Conservation (phyloP, 306 rosid genomes). For the Rosa lucieae region DNA sequence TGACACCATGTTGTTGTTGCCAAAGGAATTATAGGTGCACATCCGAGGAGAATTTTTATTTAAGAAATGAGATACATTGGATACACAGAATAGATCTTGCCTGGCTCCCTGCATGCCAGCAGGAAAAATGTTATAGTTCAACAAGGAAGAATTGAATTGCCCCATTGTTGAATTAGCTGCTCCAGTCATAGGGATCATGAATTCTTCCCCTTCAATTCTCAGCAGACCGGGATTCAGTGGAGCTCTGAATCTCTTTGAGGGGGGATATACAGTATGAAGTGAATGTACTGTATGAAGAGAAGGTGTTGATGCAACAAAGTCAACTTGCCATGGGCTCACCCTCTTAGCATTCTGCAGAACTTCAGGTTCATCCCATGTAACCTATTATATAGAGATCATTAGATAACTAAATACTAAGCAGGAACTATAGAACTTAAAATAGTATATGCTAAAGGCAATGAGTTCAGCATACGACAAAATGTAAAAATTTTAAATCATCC, state of each 20-base stretch:
- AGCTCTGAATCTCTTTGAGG: constrained; percentile 50
- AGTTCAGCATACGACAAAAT: not conserved
- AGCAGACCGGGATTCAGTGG: constrained; percentile 27
- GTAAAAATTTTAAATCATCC: not conserved
- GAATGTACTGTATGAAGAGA: constrained; percentile 25
- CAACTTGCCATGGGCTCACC: constrained; percentile 85
- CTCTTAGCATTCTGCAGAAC: constrained; percentile 49
- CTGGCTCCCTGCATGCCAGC: constrained; percentile 99
- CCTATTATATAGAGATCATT: constrained; percentile 36
- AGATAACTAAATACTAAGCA: not conserved
- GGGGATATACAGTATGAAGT: constrained; percentile 22
- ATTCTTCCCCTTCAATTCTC: constrained; percentile 39
- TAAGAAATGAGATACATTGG: constrained; percentile 36
- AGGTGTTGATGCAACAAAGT: constrained; percentile 34
- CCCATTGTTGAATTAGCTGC: not conserved
- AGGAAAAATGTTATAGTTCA: constrained; percentile 55
- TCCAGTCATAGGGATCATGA: constrained; percentile 32
- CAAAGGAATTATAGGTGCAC: constrained; percentile 37
- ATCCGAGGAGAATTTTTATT: constrained; percentile 25
- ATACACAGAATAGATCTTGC: constrained; percentile 56
- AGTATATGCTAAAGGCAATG: not conserved
- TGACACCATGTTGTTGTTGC: constrained; percentile 32
- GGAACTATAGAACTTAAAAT: not conserved
- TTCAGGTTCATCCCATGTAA: constrained; percentile 81
- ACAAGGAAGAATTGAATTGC: constrained; percentile 41